These are phyloP conservation scores for Kokia cookei DNA, from an alignment of 441 rosid genomes.

Conservation along the genomic window DNA sequence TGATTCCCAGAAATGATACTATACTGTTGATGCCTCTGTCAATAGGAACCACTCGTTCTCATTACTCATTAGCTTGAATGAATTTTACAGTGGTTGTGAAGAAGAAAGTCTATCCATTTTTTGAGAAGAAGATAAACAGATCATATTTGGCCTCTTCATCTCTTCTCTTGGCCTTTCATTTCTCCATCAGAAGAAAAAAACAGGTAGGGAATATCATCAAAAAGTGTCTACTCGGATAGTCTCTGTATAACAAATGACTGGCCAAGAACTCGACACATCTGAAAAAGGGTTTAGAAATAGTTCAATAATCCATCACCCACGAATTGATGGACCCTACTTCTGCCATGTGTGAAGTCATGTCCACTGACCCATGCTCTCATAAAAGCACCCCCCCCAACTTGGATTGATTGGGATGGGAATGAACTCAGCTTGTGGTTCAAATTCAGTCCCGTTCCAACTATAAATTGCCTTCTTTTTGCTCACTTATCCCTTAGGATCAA, in stretches of 20 bases:
- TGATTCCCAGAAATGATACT: no score
- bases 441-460: conserved; percentile 16
- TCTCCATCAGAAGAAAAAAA: neutral
- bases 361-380: conserved; percentile 27
- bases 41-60: no score
- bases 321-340: neutral
- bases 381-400: conserved; percentile 14
- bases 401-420: conserved; percentile 12
- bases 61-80: neutral
- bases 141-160: neutral
- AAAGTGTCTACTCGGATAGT: neutral
- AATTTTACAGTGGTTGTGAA: neutral
- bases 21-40: no score
- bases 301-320: conserved; percentile 19
- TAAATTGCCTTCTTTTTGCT: conserved; percentile 5
- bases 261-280: conserved; percentile 31
- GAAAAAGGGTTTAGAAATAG: conserved; percentile 9
- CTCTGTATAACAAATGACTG: conserved; percentile 17
- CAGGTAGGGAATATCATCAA: neutral
- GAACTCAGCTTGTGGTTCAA: conserved; percentile 36
- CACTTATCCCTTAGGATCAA: conserved; percentile 1
- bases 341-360: conserved; percentile 34
- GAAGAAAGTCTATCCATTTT: neutral
- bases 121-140: neutral
- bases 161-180: neutral